Percentiles rank a stretch among this genome's conserved stretches.
phyloP scores from a whole-genome alignment of 176 grass and related monocot genomes.

The Oryza australiensis region DNA sequence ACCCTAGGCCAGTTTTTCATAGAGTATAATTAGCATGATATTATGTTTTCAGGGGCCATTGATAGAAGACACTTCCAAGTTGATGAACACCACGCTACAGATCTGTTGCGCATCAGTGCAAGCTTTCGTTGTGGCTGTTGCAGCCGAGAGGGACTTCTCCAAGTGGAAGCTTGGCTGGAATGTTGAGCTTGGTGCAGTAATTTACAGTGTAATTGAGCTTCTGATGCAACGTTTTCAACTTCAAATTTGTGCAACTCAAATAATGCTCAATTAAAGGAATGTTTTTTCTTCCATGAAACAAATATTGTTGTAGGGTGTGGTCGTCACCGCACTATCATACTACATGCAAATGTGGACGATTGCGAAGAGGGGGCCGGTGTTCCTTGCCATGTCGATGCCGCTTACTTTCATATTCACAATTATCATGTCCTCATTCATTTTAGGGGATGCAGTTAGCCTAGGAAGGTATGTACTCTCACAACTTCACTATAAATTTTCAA shows the following conservation, averaged over 20 bases:
- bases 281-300: neutral
- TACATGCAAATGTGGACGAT: constrained; percentile 87
- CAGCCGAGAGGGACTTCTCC: constrained; percentile 57
- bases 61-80: constrained; percentile 69
- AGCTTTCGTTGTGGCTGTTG: constrained; percentile 69
- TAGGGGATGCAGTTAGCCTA: constrained; percentile 66
- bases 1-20: too few species aligned
- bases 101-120: constrained; percentile 59
- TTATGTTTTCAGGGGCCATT: constrained; percentile 45
- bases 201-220: constrained; percentile 49
- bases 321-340: constrained; percentile 61
- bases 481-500: neutral
- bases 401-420: constrained; percentile 71
- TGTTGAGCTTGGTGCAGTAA: constrained; percentile 41
- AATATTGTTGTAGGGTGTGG: constrained; percentile 46
- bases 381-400: constrained; percentile 74
- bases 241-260: neutral
- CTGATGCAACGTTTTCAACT: neutral
- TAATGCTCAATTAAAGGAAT: neutral
- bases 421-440: constrained; percentile 46
- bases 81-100: constrained; percentile 76
- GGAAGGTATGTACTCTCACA: constrained; percentile 44
- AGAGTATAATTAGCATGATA: neutral
- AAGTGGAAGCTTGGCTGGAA: constrained; percentile 64
- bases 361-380: constrained; percentile 64